These are phyloP conservation scores for Dryas alaskensis DNA, from an alignment of 306 rosid genomes.

Conservation along the genomic window DNA sequence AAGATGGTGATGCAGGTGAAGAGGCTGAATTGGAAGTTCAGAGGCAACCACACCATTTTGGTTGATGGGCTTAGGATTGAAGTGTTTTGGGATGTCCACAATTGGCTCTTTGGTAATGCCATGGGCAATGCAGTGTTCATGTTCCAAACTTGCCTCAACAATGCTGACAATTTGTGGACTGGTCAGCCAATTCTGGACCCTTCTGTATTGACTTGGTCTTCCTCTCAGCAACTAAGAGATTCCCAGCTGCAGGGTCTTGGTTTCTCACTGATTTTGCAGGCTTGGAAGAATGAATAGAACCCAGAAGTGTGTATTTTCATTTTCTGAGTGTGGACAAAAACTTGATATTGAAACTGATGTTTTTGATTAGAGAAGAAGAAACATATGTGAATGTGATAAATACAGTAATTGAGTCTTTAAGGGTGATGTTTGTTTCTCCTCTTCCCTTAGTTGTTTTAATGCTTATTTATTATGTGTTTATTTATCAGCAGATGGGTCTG, in stretches of 20 bases:
- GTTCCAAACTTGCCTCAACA: constrained; percentile 67
- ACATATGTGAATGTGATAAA: constrained; percentile 22
- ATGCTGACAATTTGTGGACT: constrained; percentile 46
- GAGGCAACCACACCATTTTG: constrained; percentile 71
- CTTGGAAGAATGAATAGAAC: constrained; percentile 76
- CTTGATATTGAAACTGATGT: neutral
- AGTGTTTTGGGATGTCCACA: constrained; percentile 91
- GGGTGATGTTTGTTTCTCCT: constrained; percentile 3
- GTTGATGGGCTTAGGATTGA: constrained; percentile 76
- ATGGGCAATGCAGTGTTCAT: constrained; percentile 76
- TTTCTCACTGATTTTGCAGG: constrained; percentile 76
- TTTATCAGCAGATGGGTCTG: no score
- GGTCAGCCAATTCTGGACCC: constrained; percentile 43
- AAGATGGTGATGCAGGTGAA: constrained; percentile 74
- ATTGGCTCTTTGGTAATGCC: constrained; percentile 79
- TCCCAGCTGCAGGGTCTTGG: constrained; percentile 60
- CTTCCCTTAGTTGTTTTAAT: neutral
- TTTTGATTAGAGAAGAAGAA: constrained; percentile 21
- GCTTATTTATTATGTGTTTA: neutral
- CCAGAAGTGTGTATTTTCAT: neutral
- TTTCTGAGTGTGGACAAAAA: constrained; percentile 7
- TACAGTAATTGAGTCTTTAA: constrained; percentile 21
- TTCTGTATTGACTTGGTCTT: constrained; percentile 49
- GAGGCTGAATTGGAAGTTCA: constrained; percentile 80
- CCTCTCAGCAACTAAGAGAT: constrained; percentile 52